Evolutionary conservation across 148 eudicot species (phyloP).

Genomic region (Tetragonia tetragonoides): DNA sequence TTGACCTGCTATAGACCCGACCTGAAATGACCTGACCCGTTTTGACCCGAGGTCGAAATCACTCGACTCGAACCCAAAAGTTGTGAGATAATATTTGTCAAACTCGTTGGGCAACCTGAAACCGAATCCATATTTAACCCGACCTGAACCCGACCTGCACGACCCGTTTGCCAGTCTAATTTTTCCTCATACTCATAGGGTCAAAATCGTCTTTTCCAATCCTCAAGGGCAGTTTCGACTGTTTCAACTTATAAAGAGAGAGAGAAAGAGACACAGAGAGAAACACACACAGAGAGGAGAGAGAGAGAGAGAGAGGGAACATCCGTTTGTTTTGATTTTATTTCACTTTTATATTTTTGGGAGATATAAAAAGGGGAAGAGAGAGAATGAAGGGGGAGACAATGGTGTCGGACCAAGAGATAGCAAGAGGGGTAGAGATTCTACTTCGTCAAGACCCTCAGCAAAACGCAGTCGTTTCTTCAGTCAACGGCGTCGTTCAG

Average conservation of each 20-base stretch:
- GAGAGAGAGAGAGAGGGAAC: not conserved
- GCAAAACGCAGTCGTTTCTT: conserved; percentile 26
- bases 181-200: not conserved
- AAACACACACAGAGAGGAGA: not conserved
- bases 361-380: conserved; percentile 14
- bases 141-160: no score
- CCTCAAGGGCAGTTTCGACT: not conserved
- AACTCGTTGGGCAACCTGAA: no score
- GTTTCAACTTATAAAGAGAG: not conserved
- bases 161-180: no score
- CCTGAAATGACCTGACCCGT: no score
- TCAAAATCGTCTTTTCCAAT: not conserved
- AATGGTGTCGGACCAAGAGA: conserved; percentile 58
- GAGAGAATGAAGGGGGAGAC: conserved; percentile 3
- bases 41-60: no score
- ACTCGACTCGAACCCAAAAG: no score
- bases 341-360: not conserved
- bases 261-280: not conserved
- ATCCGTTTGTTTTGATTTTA: not conserved
- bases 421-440: conserved; percentile 44
- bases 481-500: conserved; percentile 47
- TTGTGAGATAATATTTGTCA: no score
- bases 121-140: no score
- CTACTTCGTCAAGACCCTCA: conserved; percentile 48
- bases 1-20: no score